Base-by-base conservation (phyloP, 495 filamentous ascomycete genomes). In the Lentithecium fluviatile region DNA sequence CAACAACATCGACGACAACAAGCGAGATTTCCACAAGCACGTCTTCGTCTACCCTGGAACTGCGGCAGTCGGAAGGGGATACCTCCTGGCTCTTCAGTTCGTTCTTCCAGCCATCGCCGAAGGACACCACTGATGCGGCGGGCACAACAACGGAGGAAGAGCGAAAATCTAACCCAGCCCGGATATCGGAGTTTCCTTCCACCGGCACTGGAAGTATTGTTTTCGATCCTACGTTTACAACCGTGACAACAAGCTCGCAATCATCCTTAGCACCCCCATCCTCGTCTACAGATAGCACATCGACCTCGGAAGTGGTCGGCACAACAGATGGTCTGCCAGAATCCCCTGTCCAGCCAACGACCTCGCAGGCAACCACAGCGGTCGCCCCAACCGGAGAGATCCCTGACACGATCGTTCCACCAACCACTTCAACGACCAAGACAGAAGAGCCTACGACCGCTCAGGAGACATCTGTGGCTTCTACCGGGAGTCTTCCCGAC, bases 1-100 rank as follows among this genome's bases (percentile, higher is more conserved):
- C 69, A 45, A 67, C 67, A 43, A 50, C 64, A 58, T 60, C 69
- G 34, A 69, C 52, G 40, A 37, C 53, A 20, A 64, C 60, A 20
- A 52, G 38, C 10, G 61, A 47, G 17, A 52, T 59, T n/a, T 60
- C 58, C 17, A 51, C 49, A 34, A 58, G 42, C 24, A 56, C 29
- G 10, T 20, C 58, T 13, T 49, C 29, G 10, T 20, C 58, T 13
- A 50, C 58, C 5, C 25, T 67, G 45, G 46, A 58, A 26, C 60
- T 46, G 36, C 40, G 58, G 43, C 52, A 65, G 38, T 45, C 60
- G 37, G 54, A 19, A 34, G 26, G 25, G 20, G 45, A 24, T 50
- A 32, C 37, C 6, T 61, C 55, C 21, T 56, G 26, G 6, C 32
- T 63, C 37, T 54, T 63, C 48, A 25, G 40, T 11, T 56, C 52